These are phyloP conservation scores for Apiospora kogelbergensis DNA, from an alignment of 2,329 filamentous ascomycete species.

Conservation along the genomic window DNA sequence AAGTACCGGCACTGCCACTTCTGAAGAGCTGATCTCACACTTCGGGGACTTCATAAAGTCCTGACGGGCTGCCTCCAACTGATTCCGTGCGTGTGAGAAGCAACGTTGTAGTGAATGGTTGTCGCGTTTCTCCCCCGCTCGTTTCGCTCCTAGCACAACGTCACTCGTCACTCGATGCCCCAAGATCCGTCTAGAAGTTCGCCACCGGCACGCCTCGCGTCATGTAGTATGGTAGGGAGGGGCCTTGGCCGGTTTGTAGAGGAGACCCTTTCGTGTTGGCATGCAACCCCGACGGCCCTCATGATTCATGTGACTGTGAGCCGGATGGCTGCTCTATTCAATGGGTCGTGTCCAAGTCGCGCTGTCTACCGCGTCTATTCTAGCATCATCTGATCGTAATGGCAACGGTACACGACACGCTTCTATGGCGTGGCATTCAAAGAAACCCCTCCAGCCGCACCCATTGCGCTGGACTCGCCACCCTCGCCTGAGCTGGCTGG, in stretches of 20 bases:
- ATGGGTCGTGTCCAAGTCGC: not conserved
- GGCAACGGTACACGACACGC: not conserved
- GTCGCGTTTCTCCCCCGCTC: not conserved
- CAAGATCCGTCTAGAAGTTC: not conserved
- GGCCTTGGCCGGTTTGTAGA: not conserved
- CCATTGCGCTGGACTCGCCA: constrained; percentile 10
- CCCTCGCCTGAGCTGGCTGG: not conserved
- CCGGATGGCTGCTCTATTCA: not conserved
- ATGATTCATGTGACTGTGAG: not conserved
- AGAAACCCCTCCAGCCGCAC: not conserved
- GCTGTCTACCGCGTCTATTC: not conserved
- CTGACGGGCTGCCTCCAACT: not conserved
- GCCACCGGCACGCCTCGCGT: not conserved
- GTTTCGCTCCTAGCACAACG: not conserved
- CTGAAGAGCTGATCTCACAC: constrained; percentile 10
- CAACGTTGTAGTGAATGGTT: not conserved
- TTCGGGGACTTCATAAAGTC: not conserved
- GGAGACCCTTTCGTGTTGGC: not conserved
- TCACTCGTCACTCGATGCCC: not conserved
- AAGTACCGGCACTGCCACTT: constrained; percentile 17
- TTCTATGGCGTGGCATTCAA: not conserved
- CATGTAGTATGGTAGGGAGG: not conserved
- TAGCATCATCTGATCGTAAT: not conserved
- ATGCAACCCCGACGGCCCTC: not conserved
- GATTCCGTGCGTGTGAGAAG: not conserved